Percentiles rank a stretch among this genome's conserved stretches.
phyloP scores from a whole-genome alignment of 2,329 filamentous ascomycete species.

The Aspergillus sp. region DNA sequence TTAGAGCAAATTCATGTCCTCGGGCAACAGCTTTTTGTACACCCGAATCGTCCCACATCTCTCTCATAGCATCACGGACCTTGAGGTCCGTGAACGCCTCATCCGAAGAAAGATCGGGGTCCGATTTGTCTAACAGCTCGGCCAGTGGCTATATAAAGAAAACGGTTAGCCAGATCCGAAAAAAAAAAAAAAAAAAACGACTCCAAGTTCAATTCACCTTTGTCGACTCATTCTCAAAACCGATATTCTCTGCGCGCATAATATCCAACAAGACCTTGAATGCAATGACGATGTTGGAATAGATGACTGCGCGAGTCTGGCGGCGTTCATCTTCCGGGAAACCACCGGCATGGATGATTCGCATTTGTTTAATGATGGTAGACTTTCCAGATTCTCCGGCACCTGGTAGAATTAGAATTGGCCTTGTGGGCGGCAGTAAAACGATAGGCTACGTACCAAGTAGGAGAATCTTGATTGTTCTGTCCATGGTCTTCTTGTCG shows the following conservation, averaged over 20 bases:
- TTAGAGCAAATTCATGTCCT: conserved; percentile 93
- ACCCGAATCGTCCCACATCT: conserved; percentile 76
- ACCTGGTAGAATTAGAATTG: conserved; percentile 49
- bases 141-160: conserved; percentile 61
- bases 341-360: conserved; percentile 89
- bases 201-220: conserved; percentile 54
- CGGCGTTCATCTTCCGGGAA: conserved; percentile 86
- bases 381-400: conserved; percentile 95
- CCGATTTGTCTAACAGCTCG: conserved; percentile 69
- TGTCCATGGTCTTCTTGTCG: conserved; percentile 81
- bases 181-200: neutral
- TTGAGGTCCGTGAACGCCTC: conserved; percentile 65
- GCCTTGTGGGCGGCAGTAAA: too few species aligned
- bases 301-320: conserved; percentile 92
- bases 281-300: conserved; percentile 88
- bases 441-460: conserved; percentile 61
- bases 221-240: conserved; percentile 73
- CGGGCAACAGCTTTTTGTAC: conserved; percentile 84
- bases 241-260: conserved; percentile 78
- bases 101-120: conserved; percentile 71
- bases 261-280: conserved; percentile 87
- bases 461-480: conserved; percentile 89
- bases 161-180: conserved; percentile 7
- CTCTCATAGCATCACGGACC: conserved; percentile 71
- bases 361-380: conserved; percentile 98